Base-by-base conservation (phyloP, 2,329 filamentous ascomycete species). In the Dactylellina parvicollis region DNA sequence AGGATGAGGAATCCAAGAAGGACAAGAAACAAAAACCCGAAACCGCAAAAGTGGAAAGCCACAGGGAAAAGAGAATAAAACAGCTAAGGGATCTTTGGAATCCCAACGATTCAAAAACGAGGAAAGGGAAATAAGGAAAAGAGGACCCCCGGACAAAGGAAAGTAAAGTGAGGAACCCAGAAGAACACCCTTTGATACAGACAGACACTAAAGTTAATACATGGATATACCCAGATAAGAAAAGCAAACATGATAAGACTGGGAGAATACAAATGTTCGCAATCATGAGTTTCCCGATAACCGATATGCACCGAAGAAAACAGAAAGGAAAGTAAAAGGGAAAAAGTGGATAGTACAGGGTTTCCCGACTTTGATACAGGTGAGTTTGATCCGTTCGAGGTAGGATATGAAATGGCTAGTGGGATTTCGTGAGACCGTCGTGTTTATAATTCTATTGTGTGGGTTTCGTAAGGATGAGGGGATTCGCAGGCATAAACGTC, bases 281-380 rank as follows among this genome's bases (percentile, higher is more conserved):
- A 75, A 75, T 75, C 70, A 76, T 75, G 75, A 76, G 60, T 75
- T 71, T 60, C 67, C 73, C 46, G 56, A 73, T 67, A 75, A 74
- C 75, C 64, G 71, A 71, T 70, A 76, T 72, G 75, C 75, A 76
- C 75, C 75, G 69, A 75, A 65, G 72, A 71, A 75, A 30, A 75
- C 73, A 75, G 75, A 49, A 75, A 76, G 44, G 62, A 64, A 75
- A 59, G 49, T 18, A 22, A 42, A 59, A 40, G 28, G 34, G 40
- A 57, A 55, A 66, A 62, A 36, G 42, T 32, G 60, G 40, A 75
- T 71, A 75, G 59, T 61, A 74, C 75, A 75, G 50, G 66, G 54
- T n/a, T n/a, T 46, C 54, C 55, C 24, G 26, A 49, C 30, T 65
- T 64, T 65, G 60, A 30, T 59, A 72, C 67, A 65, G 59, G n/a